Conservation (phyloP, 495 filamentous ascomycete species). For the Penicillium tannophilum region DNA sequence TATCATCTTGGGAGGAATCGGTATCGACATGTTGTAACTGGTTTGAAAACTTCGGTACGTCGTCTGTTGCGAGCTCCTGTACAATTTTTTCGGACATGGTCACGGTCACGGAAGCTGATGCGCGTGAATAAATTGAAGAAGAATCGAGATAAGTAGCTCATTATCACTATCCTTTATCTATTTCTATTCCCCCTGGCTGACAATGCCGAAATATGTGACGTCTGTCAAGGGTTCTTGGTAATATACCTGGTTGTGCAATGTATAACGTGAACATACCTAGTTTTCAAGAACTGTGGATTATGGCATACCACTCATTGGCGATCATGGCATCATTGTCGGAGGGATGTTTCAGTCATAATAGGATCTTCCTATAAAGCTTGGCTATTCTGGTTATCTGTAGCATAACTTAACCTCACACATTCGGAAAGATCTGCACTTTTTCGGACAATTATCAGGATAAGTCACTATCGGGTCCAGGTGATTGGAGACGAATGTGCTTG, state of each 20-base stretch:
- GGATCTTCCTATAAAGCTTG: neutral
- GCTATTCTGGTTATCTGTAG: neutral
- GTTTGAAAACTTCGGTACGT: neutral
- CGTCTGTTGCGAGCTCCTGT: neutral
- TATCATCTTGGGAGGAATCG: neutral
- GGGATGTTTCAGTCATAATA: neutral
- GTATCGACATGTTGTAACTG: neutral
- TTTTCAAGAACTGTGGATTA: neutral
- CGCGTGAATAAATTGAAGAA: neutral
- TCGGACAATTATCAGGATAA: neutral
- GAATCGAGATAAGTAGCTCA: neutral
- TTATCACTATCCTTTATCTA: neutral
- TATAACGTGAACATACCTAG: neutral
- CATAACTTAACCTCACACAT: neutral
- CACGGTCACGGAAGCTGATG: neutral
- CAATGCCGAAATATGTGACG: neutral
- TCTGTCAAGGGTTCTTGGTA: neutral
- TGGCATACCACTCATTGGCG: neutral
- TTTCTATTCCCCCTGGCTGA: neutral
- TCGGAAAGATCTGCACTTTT: neutral
- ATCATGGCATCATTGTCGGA: neutral
- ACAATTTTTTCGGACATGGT: neutral
- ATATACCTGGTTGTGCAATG: neutral
- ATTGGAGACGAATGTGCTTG: neutral
- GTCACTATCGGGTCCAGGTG: neutral